Base-by-base conservation (phyloP, 352 stramenopile genomes). In the Phytophthora syringae region DNA sequence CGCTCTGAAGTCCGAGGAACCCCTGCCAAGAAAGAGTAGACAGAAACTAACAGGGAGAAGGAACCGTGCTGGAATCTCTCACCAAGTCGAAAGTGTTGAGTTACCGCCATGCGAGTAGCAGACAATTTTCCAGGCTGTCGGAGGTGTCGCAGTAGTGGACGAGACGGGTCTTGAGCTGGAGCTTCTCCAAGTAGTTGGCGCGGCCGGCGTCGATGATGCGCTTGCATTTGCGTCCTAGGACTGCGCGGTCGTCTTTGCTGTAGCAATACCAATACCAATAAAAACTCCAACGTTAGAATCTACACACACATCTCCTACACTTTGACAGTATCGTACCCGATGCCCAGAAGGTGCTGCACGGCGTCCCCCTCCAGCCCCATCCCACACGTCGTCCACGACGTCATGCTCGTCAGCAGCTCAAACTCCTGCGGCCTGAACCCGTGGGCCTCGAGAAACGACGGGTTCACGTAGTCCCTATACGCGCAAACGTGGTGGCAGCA, bases 91-190 rank as follows among this genome's bases (percentile, higher is more conserved):
- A n/a, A n/a, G n/a, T 32, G 27, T 32, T 32, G 11, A 6, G 54
- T 58, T 70, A 79, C 43, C 57, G 47, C 84, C 83, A 94, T 15
- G 84, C 84, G 42, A 94, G 76, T 20, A 94, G 59, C 45, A 94
- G 60, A 48, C 86, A 94, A 54, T 94, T 94, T 53, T 94, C 86
- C 30, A 94, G 77, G 45, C 84, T 94, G 40, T 93, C 86, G 11
- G 65, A 57, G 15, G 82, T 76, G 36, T 86, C 74, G 50, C 86
- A 94, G 74, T 94, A 94, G 59, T 94, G 79, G 16, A 94, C 81
- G 20, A 94, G 75, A 42, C 86, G 75, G 24, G 84, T 87, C 30
- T 90, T 67, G 15, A 94, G 49, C 39, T 80, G 69, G 2, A 80
- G 65, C 7, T 77, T 51, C 43, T 66, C 48, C 16, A 94, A 64